Conservation (phyloP, 768 basidiomycete genomes). For the Collybiopsis luxurians region DNA sequence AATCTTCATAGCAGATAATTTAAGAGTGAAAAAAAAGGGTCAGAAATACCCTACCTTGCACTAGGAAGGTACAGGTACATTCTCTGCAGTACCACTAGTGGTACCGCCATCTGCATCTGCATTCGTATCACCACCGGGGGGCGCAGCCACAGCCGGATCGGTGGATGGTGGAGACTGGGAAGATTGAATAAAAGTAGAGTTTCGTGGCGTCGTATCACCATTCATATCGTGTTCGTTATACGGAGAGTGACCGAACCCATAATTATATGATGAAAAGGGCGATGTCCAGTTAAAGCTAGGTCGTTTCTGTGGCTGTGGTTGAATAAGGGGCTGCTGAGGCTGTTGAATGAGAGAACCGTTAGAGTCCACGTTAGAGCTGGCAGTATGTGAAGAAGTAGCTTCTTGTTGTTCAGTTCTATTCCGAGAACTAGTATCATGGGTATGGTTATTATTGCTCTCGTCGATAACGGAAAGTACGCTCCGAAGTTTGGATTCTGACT, state of each 20-base stretch:
- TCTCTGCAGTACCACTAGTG: too few species aligned
- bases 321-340: constrained; percentile 1
- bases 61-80: background rate
- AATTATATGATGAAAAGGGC: constrained; percentile 13
- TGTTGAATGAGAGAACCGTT: too few species aligned
- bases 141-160: background rate
- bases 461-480: constrained; percentile 72
- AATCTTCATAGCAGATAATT: too few species aligned
- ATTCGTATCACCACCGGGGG: background rate
- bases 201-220: constrained; percentile 47
- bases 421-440: constrained; percentile 19
- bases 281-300: constrained; percentile 18
- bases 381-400: background rate
- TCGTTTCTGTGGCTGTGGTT: constrained; percentile 7
- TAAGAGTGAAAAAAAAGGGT: too few species aligned
- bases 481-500: constrained; percentile 66
- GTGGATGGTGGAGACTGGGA: background rate
- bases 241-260: constrained; percentile 12
- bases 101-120: too few species aligned
- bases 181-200: constrained; percentile 25
- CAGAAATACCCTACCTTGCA: too few species aligned
- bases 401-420: constrained; percentile 22
- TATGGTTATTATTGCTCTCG: constrained; percentile 33
- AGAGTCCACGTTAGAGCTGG: background rate
- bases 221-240: constrained; percentile 18